Evolutionary conservation across 163 green algal species (phyloP), one percentile per base, ranked within the genome.

Genomic region (Trebouxia gelatinosa): DNA sequence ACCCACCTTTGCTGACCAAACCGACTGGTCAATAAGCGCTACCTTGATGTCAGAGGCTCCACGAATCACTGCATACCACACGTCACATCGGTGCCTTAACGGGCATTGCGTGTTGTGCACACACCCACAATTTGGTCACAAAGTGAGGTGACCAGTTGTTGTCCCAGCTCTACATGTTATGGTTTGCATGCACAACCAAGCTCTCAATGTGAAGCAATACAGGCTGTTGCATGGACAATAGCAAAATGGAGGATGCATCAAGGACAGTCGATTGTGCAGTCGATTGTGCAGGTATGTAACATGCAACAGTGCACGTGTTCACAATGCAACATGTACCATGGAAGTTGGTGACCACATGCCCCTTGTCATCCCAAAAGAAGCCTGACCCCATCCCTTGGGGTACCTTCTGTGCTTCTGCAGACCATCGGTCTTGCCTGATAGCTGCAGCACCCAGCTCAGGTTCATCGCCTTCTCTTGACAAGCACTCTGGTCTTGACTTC

Each of bases 341-440:
- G 65, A 90, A 96, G 86, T 97, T 97, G 17, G 94, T 98, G 1
- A 97, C 85, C 37, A 81, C 51, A n/a, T 77, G 79, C 11, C 84
- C 82, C 29, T 87, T 34, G 13, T 83, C 75, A 74, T 96, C 91
- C 91, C 91, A 98, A 7, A 97, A 81, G 82, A 97, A 92, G 23
- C 93, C 93, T 7, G 85, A 93, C 28, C 94, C 94, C 9, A 90
- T 88, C 6, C 94, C 94, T 81, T 97, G 91, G 1, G 95, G 94
- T 21, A 96, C 87, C 70, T 95, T 89, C 64, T 91, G 84, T 67
- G 93, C 85, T 78, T 96, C 89, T 71, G 94, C 83, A 2, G 94
- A 98, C 85, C 95, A 97, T 5, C 83, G 82, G 79, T 98, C 94
- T 13, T 85, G 84, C 81, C 91, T 94, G 83, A 59, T 2, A 28